Percentiles rank a stretch among this genome's conserved stretches.
These are phyloP conservation scores for Calocybe indica DNA, from an alignment of 768 basidiomycete species.

Conservation along the genomic window DNA sequence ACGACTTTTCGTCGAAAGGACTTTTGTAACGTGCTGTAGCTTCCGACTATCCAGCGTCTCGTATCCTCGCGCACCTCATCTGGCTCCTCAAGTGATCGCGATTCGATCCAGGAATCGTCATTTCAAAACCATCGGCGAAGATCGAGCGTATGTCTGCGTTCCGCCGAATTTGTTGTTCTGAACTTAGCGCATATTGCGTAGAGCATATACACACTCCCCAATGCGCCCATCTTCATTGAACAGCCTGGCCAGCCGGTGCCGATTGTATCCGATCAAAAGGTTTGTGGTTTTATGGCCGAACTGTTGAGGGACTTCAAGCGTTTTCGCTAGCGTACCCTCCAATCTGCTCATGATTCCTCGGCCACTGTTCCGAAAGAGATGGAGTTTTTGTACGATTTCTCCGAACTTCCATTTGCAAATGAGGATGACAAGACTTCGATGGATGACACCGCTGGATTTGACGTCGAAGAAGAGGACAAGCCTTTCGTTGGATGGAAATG, in stretches of 20 bases:
- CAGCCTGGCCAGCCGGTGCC: too few species aligned
- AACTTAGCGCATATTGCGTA: slow-evolving; percentile 2
- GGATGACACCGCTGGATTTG: neutral
- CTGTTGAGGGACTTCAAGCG: neutral
- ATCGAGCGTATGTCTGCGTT: slow-evolving; percentile 12
- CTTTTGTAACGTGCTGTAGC: too few species aligned
- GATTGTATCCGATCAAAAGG: neutral
- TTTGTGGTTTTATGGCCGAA: neutral
- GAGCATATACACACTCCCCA: slow-evolving; percentile 24
- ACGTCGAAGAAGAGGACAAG: neutral
- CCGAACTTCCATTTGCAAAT: slow-evolving; percentile 11
- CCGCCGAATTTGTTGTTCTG: neutral
- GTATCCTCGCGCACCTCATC: too few species aligned
- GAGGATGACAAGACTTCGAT: neutral
- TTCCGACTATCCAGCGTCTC: too few species aligned
- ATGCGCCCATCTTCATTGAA: slow-evolving; percentile 18
- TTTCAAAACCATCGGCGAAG: slow-evolving; percentile 11
- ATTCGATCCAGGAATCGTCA: neutral
- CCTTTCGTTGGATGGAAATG: slow-evolving; percentile 9
- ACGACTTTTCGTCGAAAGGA: too few species aligned
- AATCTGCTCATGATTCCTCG: slow-evolving; percentile 1
- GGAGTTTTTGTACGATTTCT: neutral
- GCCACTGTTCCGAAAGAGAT: slow-evolving; percentile 3
- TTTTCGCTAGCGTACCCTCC: neutral
- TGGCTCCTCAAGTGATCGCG: too few species aligned